These are phyloP conservation scores for Colletotrichum gloeosporioides DNA, from an alignment of 2,329 filamentous ascomycete genomes.

Conservation along the genomic window DNA sequence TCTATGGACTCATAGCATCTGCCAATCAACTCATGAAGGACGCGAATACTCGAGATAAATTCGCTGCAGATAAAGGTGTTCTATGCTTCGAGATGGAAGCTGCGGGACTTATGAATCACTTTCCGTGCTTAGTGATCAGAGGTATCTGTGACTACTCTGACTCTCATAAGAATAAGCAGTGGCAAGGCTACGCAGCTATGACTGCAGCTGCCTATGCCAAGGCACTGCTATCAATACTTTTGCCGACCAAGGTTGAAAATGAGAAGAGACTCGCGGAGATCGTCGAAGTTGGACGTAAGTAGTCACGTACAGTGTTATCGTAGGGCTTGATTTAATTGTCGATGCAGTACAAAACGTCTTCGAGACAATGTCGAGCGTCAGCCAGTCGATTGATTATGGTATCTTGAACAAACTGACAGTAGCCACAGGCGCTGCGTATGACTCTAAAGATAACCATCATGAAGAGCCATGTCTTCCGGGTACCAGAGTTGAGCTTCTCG, in stretches of 20 bases:
- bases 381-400: too few relatives aligned
- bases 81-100: conserved; percentile 32
- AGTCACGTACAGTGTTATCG: too few relatives aligned
- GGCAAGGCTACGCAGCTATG: conserved; percentile 40
- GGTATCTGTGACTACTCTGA: conserved; percentile 47
- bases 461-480: too few relatives aligned
- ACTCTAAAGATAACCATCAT: too few relatives aligned
- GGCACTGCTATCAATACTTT: conserved; percentile 9
- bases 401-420: too few relatives aligned
- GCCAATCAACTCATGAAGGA: conserved; percentile 42
- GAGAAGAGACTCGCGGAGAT: conserved; percentile 12
- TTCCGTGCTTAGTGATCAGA: conserved; percentile 41
- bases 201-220: conserved; percentile 34
- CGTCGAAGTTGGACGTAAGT: neutral
- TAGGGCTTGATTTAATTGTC: too few relatives aligned
- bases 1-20: conserved; percentile 33
- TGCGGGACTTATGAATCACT: neutral
- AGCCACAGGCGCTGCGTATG: too few relatives aligned
- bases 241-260: conserved; percentile 13
- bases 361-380: too few relatives aligned
- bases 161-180: conserved; percentile 41
- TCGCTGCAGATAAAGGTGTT: conserved; percentile 14
- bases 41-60: conserved; percentile 31
- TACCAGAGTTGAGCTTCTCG: too few relatives aligned
- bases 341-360: too few relatives aligned